Base-by-base conservation (phyloP, 2,329 filamentous ascomycete genomes). In the Xylaria sp. region DNA sequence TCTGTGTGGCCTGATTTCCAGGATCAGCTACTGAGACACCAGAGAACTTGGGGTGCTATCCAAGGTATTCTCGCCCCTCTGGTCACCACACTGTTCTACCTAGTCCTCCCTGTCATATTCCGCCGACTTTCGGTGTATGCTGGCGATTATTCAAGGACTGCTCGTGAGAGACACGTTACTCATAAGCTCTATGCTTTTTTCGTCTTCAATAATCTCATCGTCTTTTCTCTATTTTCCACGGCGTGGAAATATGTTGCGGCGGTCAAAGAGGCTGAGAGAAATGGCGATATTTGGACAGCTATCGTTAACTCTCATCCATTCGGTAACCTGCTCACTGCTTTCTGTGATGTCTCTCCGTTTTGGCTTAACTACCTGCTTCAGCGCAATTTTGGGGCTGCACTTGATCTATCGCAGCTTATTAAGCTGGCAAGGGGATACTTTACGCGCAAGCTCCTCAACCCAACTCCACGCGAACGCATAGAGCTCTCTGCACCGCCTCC, bases 101-200 rank as follows among this genome's bases (percentile, higher is more conserved):
- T 96, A 44, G 82, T 93, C 55, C 83, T 98, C 1, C 94, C 94
- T 6, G 89, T 92, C 67, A 89, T 96, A 70, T 97, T 97, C 80
- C 90, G 94, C 55, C 88, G 91, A n/a, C 82, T 98, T 35, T 89
- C 92, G 3, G 88, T 91, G 59, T 86, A 86, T 65, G 90, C 91
- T 2, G 94, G 94, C 64, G 93, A 97, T 73, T 84, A 90, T 68
- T 95, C 92, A 38, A 97, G 97, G 77, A 96, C 91, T 0, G 90
- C 91, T 21, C 87, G 94, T 57, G 94, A 98, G 74, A 84, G 91
- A 33, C 93, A 97, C 75, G 94, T 97, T 52, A 84, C 93, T 61
- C 87, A 87, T 66, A 95, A 95, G 76, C 83, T 98, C 2, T 98
- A 95, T 77, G 85, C 90, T 17, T 98, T 98, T 79, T 97, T 97